Base-by-base conservation (phyloP, 345 rosid genomes). In the Euclidium syriacum region DNA sequence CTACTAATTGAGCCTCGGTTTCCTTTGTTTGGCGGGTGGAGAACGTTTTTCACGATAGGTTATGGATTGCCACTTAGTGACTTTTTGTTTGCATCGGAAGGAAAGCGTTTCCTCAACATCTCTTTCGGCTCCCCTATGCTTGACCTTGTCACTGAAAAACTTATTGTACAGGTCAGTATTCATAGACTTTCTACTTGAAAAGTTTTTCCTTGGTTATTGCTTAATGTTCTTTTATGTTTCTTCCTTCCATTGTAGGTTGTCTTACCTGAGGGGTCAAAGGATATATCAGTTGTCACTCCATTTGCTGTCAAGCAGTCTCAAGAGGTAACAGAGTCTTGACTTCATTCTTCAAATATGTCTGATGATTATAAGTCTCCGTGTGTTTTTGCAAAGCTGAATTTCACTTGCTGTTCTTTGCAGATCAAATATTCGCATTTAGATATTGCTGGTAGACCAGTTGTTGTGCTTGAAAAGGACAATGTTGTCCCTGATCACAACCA, bases 21-120 rank as follows among this genome's bases (percentile, higher is more conserved):
- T 65, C 99, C 99, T 0, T 61, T 90, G 80, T 86, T 95, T 76
- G 99, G 97, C 55, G 99, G 99, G 62, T 95, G 97, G 96, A 83
- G 73, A 73, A 95, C 97, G 20, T 81, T 92, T 29, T 94, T 94
- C 71, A 94, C 99, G 22, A 87, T 94, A 51, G 97, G 97, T 27
- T 94, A 94, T 67, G 83, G 95, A 56, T 80, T 90, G 81, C 99
- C 96, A 36, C 96, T 94, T 54, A 63, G 75, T 36, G 97, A 90
- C 72, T 90, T 83, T 59, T 67, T 94, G 71, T 90, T 87, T 58
- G 77, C 79, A 50, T 84, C 82, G 40, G 91, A 79, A 64, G 96
- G 92, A 57, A 88, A 80, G 48, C 87, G 86, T 34, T 86, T 81
- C 76, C 77, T 94, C 15, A 83, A 84, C 64, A 70, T 87, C 73